Percentiles rank a stretch among this genome's conserved stretches.
Conservation (phyloP, 306 rosid species). For the Geum urbanum region DNA sequence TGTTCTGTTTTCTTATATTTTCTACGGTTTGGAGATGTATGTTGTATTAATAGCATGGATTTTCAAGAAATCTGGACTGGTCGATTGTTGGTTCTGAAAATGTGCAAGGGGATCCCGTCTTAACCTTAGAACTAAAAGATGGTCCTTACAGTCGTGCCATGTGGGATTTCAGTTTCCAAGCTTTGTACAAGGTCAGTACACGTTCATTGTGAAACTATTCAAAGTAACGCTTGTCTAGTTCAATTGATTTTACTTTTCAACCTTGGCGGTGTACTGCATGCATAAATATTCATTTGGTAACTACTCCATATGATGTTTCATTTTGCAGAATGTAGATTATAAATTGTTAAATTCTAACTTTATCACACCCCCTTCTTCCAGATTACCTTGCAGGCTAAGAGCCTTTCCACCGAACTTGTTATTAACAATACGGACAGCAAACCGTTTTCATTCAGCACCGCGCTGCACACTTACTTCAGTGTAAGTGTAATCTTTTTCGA, state of each 20-base stretch:
- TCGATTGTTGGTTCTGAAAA: slow-evolving; percentile 61
- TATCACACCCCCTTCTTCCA: slow-evolving; percentile 32
- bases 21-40: slow-evolving; percentile 22
- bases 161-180: slow-evolving; percentile 95
- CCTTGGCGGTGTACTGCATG: slow-evolving; percentile 1
- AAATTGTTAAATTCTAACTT: not conserved
- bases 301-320: not conserved
- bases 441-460: slow-evolving; percentile 78
- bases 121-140: slow-evolving; percentile 79
- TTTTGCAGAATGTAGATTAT: slow-evolving; percentile 3
- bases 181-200: slow-evolving; percentile 69
- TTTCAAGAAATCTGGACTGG: slow-evolving; percentile 92
- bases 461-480: slow-evolving; percentile 80
- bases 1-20: slow-evolving; percentile 6
- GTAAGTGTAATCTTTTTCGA: slow-evolving; percentile 43
- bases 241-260: not conserved
- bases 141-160: slow-evolving; percentile 70
- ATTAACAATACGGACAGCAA: slow-evolving; percentile 73
- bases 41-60: slow-evolving; percentile 67
- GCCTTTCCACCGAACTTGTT: slow-evolving; percentile 71
- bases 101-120: slow-evolving; percentile 64
- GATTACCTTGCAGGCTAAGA: slow-evolving; percentile 56
- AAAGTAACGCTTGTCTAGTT: slow-evolving; percentile 13
- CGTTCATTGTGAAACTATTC: slow-evolving; percentile 6
- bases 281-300: not conserved